Conservation (phyloP, 225 moss, liverwort and hornwort genomes). For the Straminergon stramineum region DNA sequence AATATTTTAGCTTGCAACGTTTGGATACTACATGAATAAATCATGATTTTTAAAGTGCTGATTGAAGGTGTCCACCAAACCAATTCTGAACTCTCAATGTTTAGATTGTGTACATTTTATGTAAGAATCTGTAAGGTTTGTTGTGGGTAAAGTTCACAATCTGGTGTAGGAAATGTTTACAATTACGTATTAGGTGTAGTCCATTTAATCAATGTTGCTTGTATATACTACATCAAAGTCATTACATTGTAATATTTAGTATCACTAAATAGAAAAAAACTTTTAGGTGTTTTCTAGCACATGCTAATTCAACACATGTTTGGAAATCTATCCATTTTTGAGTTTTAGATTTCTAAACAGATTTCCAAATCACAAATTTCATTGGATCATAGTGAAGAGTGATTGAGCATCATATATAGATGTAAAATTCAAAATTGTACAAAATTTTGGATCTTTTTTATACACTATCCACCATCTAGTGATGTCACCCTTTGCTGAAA, state of each 20-base stretch:
- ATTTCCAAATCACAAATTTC: neutral
- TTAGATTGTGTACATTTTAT: neutral
- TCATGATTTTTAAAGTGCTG: neutral
- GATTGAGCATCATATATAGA: neutral
- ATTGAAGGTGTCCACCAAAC: neutral
- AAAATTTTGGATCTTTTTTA: neutral
- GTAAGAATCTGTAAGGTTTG: no score
- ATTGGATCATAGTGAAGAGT: neutral
- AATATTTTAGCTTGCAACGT: neutral
- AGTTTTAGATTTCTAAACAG: neutral
- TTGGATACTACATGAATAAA: neutral
- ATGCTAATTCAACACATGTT: neutral
- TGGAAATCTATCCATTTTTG: neutral
- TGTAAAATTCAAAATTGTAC: neutral
- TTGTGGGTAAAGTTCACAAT: neutral
- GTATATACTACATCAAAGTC: neutral
- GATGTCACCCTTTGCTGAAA: neutral
- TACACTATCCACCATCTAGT: neutral
- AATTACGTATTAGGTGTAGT: no score
- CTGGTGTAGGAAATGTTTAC: neutral
- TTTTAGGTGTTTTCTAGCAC: neutral
- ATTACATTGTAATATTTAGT: neutral
- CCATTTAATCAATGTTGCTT: neutral
- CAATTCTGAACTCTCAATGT: neutral
- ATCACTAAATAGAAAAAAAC: neutral